phyloP scores from a whole-genome alignment of 2,329 filamentous ascomycete genomes.

The Botryotinia convoluta region DNA sequence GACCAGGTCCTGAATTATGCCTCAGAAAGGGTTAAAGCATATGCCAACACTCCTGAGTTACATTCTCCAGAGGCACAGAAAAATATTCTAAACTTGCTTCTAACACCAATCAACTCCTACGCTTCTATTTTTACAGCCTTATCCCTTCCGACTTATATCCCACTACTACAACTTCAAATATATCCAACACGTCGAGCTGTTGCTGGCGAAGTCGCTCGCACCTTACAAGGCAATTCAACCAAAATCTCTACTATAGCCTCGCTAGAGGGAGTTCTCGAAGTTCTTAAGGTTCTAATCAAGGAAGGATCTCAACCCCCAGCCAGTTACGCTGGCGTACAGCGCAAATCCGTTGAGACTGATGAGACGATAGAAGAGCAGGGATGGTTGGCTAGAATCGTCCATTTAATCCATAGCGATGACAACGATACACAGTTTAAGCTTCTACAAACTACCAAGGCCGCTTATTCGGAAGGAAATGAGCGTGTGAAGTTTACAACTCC shows the following conservation, averaged over 20 bases:
- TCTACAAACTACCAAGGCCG: slow-evolving; percentile 81
- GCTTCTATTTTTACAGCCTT: slow-evolving; percentile 94
- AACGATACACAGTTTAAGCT: slow-evolving; percentile 96
- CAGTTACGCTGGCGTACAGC: slow-evolving; percentile 76
- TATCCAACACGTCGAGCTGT: slow-evolving; percentile 90
- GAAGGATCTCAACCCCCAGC: slow-evolving; percentile 83
- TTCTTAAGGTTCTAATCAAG: slow-evolving; percentile 87
- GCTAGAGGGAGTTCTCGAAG: slow-evolving; percentile 83
- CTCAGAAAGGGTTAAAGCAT: slow-evolving; percentile 79
- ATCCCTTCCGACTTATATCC: slow-evolving; percentile 86
- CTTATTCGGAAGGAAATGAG: slow-evolving; percentile 88
- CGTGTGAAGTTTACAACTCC: slow-evolving; percentile 94
- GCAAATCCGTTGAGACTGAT: slow-evolving; percentile 81
- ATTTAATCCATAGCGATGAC: slow-evolving; percentile 76
- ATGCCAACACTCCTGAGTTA: slow-evolving; percentile 91
- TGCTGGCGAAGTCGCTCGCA: slow-evolving; percentile 82
- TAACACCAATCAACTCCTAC: slow-evolving; percentile 86
- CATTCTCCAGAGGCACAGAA: slow-evolving; percentile 86
- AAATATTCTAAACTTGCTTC: slow-evolving; percentile 84
- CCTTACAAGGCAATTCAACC: slow-evolving; percentile 78
- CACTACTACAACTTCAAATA: slow-evolving; percentile 84
- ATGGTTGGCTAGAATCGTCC: slow-evolving; percentile 89
- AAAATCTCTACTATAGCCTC: slow-evolving; percentile 74
- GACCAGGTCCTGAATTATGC: slow-evolving; percentile 92
- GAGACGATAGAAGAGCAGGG: slow-evolving; percentile 98